A percentile compares a stretch with the other conserved stretches of the same genome.
Conservation (phyloP, 2,329 filamentous ascomycete genomes). For the Colletotrichum phormii region DNA sequence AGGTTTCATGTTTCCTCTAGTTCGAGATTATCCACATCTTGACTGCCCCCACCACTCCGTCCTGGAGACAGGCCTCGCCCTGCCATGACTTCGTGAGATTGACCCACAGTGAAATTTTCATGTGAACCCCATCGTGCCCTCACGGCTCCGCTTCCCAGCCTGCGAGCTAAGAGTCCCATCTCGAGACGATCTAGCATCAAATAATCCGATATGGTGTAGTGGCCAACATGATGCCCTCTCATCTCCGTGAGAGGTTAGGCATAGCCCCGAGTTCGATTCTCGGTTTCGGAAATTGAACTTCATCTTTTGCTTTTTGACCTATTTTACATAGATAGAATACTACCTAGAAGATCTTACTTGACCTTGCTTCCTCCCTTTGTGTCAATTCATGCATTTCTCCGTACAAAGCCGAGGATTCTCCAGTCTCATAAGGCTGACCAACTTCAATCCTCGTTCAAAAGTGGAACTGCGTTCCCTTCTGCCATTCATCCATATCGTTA, state of each 20-base stretch:
- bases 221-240: constrained; percentile 29
- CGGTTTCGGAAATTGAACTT: neutral
- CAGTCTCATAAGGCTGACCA: too few species aligned
- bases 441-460: neutral
- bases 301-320: neutral
- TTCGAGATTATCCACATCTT: too few species aligned
- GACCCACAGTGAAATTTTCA: neutral
- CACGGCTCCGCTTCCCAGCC: neutral
- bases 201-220: constrained; percentile 23
- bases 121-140: neutral
- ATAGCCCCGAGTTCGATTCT: constrained; percentile 29
- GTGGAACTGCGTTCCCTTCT: neutral
- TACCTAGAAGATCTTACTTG: neutral
- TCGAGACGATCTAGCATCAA: neutral
- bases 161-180: too few species aligned
- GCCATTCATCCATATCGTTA: neutral
- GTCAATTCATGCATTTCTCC: neutral
- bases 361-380: neutral
- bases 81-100: neutral
- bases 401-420: neutral
- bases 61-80: neutral
- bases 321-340: neutral
- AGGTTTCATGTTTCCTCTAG: too few species aligned
- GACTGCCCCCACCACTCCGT: too few species aligned
- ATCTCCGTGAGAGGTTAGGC: constrained; percentile 14